Base-by-base conservation (phyloP, 768 basidiomycete species). In the Collybiopsis luxurians region DNA sequence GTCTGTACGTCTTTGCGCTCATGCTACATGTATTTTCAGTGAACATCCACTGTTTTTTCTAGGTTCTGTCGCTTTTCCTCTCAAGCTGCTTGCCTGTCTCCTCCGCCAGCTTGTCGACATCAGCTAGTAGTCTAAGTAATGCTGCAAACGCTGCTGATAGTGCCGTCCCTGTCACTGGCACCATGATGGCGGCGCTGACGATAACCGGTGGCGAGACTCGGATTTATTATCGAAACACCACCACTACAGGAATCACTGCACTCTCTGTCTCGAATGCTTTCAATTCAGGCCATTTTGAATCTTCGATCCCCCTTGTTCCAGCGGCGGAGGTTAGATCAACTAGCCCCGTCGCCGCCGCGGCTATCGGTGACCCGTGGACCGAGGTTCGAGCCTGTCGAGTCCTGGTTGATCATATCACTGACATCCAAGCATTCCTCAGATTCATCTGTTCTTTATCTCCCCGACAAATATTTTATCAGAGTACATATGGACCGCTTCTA, bases 391-490 rank as follows among this genome's bases (percentile, higher is more conserved):
- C 19, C 11, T 31, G n/a, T 13, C 15, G 23, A 23, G 27, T 47
- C n/a, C 15, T 1, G 17, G 13, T 30, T 6, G 31, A 13, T 34
- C 6, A 34, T 34, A 34, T 34, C 31, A 34, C 31, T 34, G 31
- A 34, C 5, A 34, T 44, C 13, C 13, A 13, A 13, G 31, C n/a
- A n/a, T n/a, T 6, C 13, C 13, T n/a, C 23, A 59, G 58, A 42
- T 59, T 3, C 59, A 59, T 44, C 11, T 59, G 27, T 59, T 56
- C 43, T 59, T 59, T 40, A 34, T 59, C 9, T 59, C 59, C 10
- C 59, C 54, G 15, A 21, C 5, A 5, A 43, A 59, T 23, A 31
- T 59, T 10, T 48, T 59, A 40, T 55, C 53, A 48, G 53, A 55
- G 48, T 59, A 50, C 17, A 50, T 51, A n/a, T 59, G 59, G 49